Evolutionary conservation across 2,329 filamentous ascomycete species (phyloP), one percentile per base, ranked within the genome.

Genomic region (Xylariaceae sp.): DNA sequence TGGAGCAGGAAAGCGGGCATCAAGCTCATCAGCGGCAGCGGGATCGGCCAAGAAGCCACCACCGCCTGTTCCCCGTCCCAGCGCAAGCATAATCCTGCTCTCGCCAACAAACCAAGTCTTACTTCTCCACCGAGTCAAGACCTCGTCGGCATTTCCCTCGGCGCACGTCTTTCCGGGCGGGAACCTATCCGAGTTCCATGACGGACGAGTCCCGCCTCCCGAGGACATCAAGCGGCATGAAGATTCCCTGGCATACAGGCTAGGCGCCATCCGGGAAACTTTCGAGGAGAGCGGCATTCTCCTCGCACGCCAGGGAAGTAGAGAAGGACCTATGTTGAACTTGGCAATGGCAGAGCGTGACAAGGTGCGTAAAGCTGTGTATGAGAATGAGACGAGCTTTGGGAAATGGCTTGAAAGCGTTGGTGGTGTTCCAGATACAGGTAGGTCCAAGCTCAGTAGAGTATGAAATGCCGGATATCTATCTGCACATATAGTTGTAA

Each of bases 141-240:
- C 85, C 1, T 93, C 88, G 0, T 82, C 80, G 1, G 86, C 90
- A 3, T 97, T 96, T 61, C 80, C 92, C 4, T 92, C 88, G 0
- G 93, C 92, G 0, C 90, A 97, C 62, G 93, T 98, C 49, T 98
- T 98, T 56, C 92, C 93, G 0, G 93, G 93, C 25, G 93, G 93
- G 5, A 90, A 90, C 58, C 75, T 95, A 19, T 85, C 89, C 11
- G 66, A 79, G 0, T 78, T 79, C 17, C 88, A 95, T 58, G 92
- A 97, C 56, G 90, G 87, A 3, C 54, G 54, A 0, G 64, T 80
- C 1, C 74, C 76, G 0, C 52, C 51, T 0, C 56, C 62, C 0
- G 73, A 74, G 14, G 72, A 80, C 22, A 65, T 71, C 0, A 69
- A 67, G 8, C 71, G 84, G 11, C 90, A 96, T 57, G 65, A 72